Percentiles rank a stretch among this genome's conserved stretches.
phyloP scores from a whole-genome alignment of 2,329 filamentous ascomycete genomes.

The Cyphellophora europaea region DNA sequence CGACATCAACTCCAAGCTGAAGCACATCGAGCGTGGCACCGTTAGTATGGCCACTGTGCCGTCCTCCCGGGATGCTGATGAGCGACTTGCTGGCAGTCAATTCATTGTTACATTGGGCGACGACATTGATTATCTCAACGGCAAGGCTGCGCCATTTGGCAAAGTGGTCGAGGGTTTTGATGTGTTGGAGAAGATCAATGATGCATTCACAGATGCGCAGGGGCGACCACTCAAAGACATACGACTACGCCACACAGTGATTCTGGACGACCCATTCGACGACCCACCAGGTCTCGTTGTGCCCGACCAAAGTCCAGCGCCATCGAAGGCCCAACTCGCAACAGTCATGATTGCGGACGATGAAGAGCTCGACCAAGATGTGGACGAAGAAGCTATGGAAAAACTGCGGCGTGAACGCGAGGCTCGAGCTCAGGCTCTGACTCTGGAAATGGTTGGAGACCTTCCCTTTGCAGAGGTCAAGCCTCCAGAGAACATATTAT shows the following conservation, averaged over 20 bases:
- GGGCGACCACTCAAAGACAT: conserved; percentile 90
- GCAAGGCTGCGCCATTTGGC: conserved; percentile 89
- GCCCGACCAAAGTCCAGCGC: conserved; percentile 69
- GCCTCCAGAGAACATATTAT: conserved; percentile 92
- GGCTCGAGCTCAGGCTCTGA: conserved; percentile 85
- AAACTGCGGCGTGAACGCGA: conserved; percentile 76
- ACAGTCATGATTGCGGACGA: conserved; percentile 90
- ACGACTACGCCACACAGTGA: conserved; percentile 81
- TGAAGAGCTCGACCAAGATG: conserved; percentile 67
- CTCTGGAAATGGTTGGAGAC: conserved; percentile 95
- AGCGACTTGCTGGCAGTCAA: conserved; percentile 76
- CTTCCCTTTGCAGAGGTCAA: conserved; percentile 95
- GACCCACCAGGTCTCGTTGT: conserved; percentile 70
- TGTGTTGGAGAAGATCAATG: conserved; percentile 85
- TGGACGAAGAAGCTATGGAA: conserved; percentile 73
- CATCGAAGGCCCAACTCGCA: conserved; percentile 74
- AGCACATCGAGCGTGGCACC: conserved; percentile 79
- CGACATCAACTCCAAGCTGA: conserved; percentile 77
- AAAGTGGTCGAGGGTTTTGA: conserved; percentile 96
- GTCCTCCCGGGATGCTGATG: conserved; percentile 65
- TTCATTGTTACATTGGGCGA: conserved; percentile 90
- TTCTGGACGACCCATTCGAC: conserved; percentile 85
- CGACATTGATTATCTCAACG: conserved; percentile 81
- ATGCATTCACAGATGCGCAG: conserved; percentile 74
- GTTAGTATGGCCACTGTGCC: conserved; percentile 96